These are phyloP conservation scores for Saccharomycopsis microspora DNA, from an alignment of 805 yeast species.

Conservation along the genomic window DNA sequence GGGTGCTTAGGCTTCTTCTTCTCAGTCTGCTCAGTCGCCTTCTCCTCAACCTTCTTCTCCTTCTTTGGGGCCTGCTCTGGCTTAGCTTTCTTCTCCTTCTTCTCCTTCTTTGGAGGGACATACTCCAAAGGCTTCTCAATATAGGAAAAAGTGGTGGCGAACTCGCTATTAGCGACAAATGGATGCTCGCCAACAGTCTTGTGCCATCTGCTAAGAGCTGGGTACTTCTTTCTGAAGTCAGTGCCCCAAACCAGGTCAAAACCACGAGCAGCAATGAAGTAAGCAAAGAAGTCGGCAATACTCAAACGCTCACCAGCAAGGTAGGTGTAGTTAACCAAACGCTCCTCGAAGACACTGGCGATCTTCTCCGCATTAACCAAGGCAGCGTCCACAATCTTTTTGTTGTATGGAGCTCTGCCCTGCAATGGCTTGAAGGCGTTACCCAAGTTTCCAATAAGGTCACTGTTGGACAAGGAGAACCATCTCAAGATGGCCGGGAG, in stretches of 20 bases:
- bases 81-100: constrained; percentile 43
- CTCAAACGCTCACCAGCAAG: constrained; percentile 13
- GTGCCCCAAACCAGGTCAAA: constrained; percentile 37
- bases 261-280: constrained; percentile 29
- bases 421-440: constrained; percentile 38
- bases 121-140: constrained; percentile 52
- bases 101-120: constrained; percentile 31
- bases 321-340: constrained; percentile 8
- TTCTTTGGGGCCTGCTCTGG: constrained; percentile 17
- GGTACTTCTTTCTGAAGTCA: constrained; percentile 10
- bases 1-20: constrained; percentile 87
- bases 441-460: constrained; percentile 21
- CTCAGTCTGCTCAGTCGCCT: constrained; percentile 29
- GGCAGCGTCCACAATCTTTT: constrained; percentile 3
- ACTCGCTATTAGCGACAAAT: constrained; percentile 18
- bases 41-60: constrained; percentile 43
- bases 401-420: constrained; percentile 9
- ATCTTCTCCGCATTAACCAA: constrained; percentile 2
- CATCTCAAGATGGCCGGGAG: constrained; percentile 11
- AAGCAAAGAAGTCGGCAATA: constrained; percentile 11
- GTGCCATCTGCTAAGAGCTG: constrained; percentile 10
- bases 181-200: constrained; percentile 26
- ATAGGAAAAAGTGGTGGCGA: constrained; percentile 40
- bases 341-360: constrained; percentile 5
- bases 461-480: constrained; percentile 11